Percentiles rank a stretch among this genome's conserved stretches.
Conservation (phyloP, 306 rosid genomes). For the Fragaria vesca region DNA sequence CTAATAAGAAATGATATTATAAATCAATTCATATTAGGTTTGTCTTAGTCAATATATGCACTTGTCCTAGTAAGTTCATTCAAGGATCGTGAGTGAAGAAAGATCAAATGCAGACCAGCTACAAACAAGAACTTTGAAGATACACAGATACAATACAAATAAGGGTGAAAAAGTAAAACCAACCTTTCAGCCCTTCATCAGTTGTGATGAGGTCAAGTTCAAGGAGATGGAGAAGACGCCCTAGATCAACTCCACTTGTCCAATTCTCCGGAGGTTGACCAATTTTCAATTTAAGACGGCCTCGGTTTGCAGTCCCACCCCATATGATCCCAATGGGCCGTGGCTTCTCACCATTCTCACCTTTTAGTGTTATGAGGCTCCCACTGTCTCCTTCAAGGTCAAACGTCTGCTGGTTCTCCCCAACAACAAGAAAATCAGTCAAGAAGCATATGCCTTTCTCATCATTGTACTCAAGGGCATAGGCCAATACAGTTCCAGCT, state of each 20-base stretch:
- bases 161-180: constrained; percentile 10
- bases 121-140: background rate
- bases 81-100: background rate
- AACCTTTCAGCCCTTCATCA: constrained; percentile 91
- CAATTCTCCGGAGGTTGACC: constrained; percentile 99
- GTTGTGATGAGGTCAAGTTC: constrained; percentile 92
- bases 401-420: constrained; percentile 97
- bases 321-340: constrained; percentile 93
- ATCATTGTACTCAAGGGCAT: constrained; percentile 95
- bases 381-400: constrained; percentile 99
- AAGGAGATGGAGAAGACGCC: constrained; percentile 92
- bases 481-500: constrained; percentile 87
- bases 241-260: constrained; percentile 99
- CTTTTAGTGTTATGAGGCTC: constrained; percentile 87
- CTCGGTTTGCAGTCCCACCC: constrained; percentile 99
- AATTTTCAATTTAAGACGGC: constrained; percentile 88
- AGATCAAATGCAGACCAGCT: background rate
- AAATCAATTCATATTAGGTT: background rate
- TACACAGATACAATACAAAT: background rate
- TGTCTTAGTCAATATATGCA: background rate
- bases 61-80: background rate
- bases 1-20: background rate
- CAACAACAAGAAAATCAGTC: constrained; percentile 96
- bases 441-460: constrained; percentile 99
- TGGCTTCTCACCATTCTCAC: constrained; percentile 77